Conservation (phyloP, 345 rosid species). For the Moringa oleifera region DNA sequence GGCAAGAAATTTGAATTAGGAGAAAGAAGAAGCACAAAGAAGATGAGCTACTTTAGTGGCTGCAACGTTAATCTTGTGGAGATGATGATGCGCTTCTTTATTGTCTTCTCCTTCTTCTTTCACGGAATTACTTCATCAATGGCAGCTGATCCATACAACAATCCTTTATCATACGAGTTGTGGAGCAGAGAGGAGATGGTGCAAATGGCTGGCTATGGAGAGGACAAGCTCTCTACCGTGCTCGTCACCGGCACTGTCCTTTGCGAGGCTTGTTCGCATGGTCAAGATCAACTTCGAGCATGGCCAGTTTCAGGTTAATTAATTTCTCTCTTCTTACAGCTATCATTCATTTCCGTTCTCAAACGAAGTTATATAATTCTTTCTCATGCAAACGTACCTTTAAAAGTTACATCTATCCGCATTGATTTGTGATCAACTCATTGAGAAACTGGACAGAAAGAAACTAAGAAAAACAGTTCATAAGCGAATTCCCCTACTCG, state of each 20-base stretch:
- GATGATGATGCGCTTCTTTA: slow-evolving; percentile 1
- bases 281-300: slow-evolving; percentile 19
- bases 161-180: slow-evolving; percentile 6
- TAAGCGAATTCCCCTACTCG: no score
- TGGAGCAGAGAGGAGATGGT: slow-evolving; percentile 52
- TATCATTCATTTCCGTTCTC: no score
- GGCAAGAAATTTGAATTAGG: no score
- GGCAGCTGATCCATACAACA: slow-evolving; percentile 7
- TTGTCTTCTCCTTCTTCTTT: slow-evolving; percentile 9
- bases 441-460: no score
- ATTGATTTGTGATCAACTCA: no score
- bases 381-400: no score
- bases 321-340: no score
- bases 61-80: slow-evolving; percentile 12
- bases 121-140: slow-evolving; percentile 10
- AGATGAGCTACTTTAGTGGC: slow-evolving; percentile 37
- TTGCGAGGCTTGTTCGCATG: slow-evolving; percentile 28
- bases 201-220: slow-evolving; percentile 63
- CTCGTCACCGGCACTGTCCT: slow-evolving; percentile 45
- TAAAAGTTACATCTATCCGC: no score
- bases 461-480: no score
- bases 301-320: slow-evolving; percentile 46
- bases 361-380: no score
- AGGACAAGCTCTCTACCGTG: slow-evolving; percentile 59
- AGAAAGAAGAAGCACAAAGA: slow-evolving; percentile 23